Conservation (phyloP, 2,329 filamentous ascomycete species). For the Sporothrix curviconia region DNA sequence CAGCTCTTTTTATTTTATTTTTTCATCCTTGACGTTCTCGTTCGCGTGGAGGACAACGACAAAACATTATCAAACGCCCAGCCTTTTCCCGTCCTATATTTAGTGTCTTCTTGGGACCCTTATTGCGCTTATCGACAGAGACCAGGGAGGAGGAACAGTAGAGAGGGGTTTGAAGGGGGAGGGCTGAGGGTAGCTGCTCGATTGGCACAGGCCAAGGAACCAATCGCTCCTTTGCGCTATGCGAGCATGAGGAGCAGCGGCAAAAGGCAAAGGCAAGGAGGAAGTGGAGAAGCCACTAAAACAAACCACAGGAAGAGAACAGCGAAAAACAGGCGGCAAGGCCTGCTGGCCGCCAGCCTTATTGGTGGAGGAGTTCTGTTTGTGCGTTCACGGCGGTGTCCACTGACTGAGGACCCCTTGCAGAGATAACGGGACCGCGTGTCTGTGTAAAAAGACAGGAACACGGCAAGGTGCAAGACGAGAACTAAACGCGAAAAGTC, state of each 20-base stretch:
- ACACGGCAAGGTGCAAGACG: background rate
- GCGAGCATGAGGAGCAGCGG: no score
- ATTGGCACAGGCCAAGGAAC: no score
- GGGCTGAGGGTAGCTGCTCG: background rate
- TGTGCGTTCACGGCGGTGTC: background rate
- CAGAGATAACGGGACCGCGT: background rate
- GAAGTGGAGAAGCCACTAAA: no score
- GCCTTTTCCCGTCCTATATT: background rate
- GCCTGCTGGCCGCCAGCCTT: background rate
- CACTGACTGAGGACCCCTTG: background rate
- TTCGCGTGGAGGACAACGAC: background rate
- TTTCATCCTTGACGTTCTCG: no score
- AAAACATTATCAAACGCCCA: background rate
- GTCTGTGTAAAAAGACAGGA: background rate
- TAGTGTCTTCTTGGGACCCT: background rate
- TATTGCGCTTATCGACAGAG: background rate
- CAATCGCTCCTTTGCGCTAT: no score
- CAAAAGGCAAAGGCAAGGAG: no score
- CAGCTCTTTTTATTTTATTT: no score
- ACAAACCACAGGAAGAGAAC: no score
- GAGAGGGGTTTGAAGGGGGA: background rate
- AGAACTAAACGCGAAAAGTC: background rate
- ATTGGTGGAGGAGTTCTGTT: background rate
- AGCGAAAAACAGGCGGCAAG: no score
- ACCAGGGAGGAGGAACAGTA: background rate